phyloP scores from a whole-genome alignment of 75 land plant genomes.

The Picea glauca region DNA sequence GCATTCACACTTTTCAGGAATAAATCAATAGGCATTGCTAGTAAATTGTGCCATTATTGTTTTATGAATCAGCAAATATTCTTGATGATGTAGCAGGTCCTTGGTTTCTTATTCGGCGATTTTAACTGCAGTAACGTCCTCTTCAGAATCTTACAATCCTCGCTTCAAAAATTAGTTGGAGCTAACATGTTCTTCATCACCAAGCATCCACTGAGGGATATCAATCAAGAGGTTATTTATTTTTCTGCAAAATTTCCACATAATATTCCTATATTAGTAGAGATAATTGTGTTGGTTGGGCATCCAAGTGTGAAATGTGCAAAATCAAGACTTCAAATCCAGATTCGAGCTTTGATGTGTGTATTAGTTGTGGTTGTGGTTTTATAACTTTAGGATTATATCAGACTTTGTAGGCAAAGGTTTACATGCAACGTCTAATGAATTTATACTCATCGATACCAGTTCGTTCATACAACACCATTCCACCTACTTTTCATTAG shows the following conservation, averaged over 20 bases:
- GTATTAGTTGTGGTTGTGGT: no score
- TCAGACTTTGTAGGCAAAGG: no score
- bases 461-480: no score
- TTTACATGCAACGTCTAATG: no score
- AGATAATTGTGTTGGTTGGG: constrained; percentile 66
- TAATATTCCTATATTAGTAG: constrained; percentile 72
- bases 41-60: neutral
- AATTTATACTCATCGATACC: no score
- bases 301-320: constrained; percentile 89
- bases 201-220: constrained; percentile 65
- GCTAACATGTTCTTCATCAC: constrained; percentile 92
- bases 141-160: no score
- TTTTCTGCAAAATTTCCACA: constrained; percentile 79
- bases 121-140: no score
- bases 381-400: no score
- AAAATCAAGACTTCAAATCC: constrained; percentile 79
- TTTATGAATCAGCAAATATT: no score
- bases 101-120: no score
- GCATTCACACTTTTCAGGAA: neutral
- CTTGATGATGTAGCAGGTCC: no score
- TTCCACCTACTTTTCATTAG: no score
- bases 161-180: constrained; percentile 62
- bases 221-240: constrained; percentile 88
- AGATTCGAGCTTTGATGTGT: constrained; percentile 35
- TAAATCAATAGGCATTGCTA: neutral